These are phyloP conservation scores for Nemania serpens DNA, from an alignment of 2,329 filamentous ascomycete genomes.

Conservation along the genomic window DNA sequence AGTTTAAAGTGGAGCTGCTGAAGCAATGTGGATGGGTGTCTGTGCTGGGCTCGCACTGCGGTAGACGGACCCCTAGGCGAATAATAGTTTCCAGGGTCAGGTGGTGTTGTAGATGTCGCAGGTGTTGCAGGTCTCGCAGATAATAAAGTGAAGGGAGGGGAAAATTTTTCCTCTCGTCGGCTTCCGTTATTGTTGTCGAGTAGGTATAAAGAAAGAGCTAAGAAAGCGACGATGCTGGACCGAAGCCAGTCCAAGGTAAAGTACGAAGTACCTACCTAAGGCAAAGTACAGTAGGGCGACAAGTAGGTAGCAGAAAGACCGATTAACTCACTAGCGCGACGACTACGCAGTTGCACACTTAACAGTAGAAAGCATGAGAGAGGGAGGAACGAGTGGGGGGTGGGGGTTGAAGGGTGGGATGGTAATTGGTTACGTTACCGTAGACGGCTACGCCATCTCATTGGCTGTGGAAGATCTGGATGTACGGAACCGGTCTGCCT, in stretches of 20 bases:
- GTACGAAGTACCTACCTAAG: too few relatives aligned
- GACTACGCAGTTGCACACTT: too few relatives aligned
- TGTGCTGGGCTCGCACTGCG: background rate
- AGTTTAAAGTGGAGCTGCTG: conserved; percentile 14
- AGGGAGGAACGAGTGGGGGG: conserved; percentile 11
- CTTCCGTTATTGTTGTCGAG: conserved; percentile 3
- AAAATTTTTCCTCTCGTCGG: background rate
- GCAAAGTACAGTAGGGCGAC: too few relatives aligned
- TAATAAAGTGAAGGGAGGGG: too few relatives aligned
- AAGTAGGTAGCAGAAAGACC: conserved; percentile 14
- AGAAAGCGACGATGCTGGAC: conserved; percentile 9
- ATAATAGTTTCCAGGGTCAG: too few relatives aligned
- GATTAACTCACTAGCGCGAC: background rate
- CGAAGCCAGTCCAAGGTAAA: background rate
- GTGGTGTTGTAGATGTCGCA: too few relatives aligned
- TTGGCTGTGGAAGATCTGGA: background rate
- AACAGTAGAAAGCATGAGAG: background rate
- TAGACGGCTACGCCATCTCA: conserved; percentile 2
- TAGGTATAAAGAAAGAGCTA: background rate
- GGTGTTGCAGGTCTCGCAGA: too few relatives aligned
- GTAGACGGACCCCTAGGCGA: too few relatives aligned
- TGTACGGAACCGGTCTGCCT: background rate
- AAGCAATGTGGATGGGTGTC: background rate
- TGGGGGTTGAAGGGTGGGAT: conserved; percentile 16
- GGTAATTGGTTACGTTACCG: background rate